Percentiles rank a stretch among this genome's conserved stretches.
Conservation (phyloP, 2,329 filamentous ascomycete genomes). For the Erysiphe pulchra region DNA sequence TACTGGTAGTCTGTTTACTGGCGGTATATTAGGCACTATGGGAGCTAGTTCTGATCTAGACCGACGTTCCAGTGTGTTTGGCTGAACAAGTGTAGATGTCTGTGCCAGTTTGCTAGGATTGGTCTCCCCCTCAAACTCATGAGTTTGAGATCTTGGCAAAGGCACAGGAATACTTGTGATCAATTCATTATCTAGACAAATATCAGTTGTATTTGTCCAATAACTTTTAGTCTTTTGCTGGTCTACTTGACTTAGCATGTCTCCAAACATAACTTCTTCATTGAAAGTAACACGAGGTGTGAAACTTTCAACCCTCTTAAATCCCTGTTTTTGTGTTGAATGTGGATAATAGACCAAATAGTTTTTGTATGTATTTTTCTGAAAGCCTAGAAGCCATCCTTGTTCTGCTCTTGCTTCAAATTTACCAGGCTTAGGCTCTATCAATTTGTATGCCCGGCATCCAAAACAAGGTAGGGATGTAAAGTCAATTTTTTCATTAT, state of each 20-base stretch:
- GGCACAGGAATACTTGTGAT: neutral
- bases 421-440: no score
- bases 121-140: neutral
- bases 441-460: no score
- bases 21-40: neutral
- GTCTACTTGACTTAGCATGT: neutral
- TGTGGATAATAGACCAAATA: neutral
- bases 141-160: neutral
- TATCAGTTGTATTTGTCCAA: neutral
- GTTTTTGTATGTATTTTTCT: no score
- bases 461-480: no score
- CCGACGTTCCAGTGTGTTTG: no score
- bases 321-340: neutral
- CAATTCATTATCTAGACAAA: neutral
- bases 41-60: no score
- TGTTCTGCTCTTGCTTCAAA: no score
- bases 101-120: neutral
- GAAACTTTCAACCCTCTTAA: neutral
- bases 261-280: neutral
- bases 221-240: neutral
- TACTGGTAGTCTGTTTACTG: neutral
- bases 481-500: neutral
- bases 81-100: no score
- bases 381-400: no score
- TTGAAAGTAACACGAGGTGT: neutral